Conservation (phyloP, 169 alveolate species). For the Eimeria brunetti region DNA sequence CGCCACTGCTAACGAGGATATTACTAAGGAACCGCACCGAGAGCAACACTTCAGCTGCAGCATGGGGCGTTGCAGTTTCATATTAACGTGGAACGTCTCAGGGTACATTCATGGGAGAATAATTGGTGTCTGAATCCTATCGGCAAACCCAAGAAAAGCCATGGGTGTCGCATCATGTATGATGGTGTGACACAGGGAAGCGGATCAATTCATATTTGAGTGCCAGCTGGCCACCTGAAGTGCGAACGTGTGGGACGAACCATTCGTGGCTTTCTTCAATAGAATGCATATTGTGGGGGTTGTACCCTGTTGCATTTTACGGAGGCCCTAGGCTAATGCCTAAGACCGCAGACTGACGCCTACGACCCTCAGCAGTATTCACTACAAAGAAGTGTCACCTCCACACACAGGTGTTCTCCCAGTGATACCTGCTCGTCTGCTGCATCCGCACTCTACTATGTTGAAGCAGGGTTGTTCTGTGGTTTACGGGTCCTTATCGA, state of each 20-base stretch:
- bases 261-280: too few relatives aligned
- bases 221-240: neutral
- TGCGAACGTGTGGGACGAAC: neutral
- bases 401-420: neutral
- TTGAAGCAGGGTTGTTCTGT: neutral
- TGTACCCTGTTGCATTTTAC: neutral
- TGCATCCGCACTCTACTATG: neutral
- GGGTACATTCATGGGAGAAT: neutral
- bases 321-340: neutral
- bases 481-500: neutral
- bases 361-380: neutral
- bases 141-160: neutral
- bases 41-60: neutral
- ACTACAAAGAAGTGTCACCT: neutral
- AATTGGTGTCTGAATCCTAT: neutral
- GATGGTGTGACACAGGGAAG: neutral
- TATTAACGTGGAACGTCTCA: neutral
- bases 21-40: neutral
- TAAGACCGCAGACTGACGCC: neutral
- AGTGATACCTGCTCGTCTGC: neutral
- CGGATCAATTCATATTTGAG: neutral
- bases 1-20: neutral
- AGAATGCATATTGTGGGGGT: neutral
- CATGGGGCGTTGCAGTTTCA: neutral
- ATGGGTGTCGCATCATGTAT: neutral